Percentiles rank a stretch among this genome's conserved stretches.
Conservation (phyloP, 2,329 filamentous ascomycete species). For the Exutisphaerella laricina region DNA sequence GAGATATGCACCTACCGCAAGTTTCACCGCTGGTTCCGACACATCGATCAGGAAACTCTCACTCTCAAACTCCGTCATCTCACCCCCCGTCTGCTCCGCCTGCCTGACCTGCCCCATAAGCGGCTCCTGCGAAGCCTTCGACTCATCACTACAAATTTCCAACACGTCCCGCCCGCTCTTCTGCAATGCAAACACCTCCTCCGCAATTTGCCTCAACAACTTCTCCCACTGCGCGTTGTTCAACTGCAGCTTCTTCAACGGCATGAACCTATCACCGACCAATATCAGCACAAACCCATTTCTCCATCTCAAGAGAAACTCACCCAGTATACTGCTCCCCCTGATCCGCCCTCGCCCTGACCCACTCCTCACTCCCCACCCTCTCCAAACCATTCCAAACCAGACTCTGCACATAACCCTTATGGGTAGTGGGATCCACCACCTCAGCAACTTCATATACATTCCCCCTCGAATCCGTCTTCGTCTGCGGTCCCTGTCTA, state of each 20-base stretch:
- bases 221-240: constrained; percentile 36
- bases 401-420: constrained; percentile 42
- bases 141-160: constrained; percentile 48
- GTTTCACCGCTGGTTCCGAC: constrained; percentile 57
- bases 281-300: constrained; percentile 8
- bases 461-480: constrained; percentile 12
- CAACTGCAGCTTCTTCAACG: constrained; percentile 34
- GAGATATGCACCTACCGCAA: constrained; percentile 74
- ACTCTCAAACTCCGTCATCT: neutral
- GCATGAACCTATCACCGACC: constrained; percentile 33
- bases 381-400: constrained; percentile 50
- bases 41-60: constrained; percentile 33
- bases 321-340: constrained; percentile 35
- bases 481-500: constrained; percentile 8
- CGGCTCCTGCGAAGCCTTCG: neutral
- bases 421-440: constrained; percentile 21
- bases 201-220: constrained; percentile 49
- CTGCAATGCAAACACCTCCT: constrained; percentile 51
- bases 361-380: constrained; percentile 49
- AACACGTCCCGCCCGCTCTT: constrained; percentile 36
- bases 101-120: neutral
- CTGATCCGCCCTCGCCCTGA: constrained; percentile 32
- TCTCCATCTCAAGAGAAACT: constrained; percentile 10
- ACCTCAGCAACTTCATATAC: constrained; percentile 24
- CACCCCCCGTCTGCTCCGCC: neutral